Conservation (phyloP, 345 rosid genomes). For the Triadica sebifera region DNA sequence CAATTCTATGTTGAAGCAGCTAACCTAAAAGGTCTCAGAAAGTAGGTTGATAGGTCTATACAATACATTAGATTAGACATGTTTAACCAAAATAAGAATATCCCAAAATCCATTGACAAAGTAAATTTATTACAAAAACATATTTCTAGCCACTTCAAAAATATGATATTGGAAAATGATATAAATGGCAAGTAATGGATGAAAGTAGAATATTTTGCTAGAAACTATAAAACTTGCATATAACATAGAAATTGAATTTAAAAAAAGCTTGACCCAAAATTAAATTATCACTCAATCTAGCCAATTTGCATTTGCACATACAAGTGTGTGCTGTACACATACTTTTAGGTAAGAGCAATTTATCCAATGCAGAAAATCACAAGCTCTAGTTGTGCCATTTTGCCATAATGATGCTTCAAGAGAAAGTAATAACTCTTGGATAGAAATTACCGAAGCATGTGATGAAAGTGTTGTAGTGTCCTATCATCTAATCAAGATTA, state of each 20-base stretch:
- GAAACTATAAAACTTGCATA: neutral
- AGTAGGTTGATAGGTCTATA: neutral
- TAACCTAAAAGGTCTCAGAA: neutral
- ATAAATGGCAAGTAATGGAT: neutral
- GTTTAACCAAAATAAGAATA: neutral
- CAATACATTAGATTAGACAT: too few species aligned
- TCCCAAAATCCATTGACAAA: neutral
- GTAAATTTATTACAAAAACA: neutral
- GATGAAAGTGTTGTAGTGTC: constrained; percentile 41
- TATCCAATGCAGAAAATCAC: neutral
- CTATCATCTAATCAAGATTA: too few species aligned
- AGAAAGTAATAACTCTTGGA: neutral
- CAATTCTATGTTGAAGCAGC: neutral
- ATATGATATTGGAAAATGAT: neutral
- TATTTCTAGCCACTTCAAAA: neutral
- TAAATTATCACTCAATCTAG: neutral
- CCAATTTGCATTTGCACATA: neutral
- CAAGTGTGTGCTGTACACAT: neutral
- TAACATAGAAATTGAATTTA: neutral
- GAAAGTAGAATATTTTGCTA: neutral
- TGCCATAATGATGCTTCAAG: neutral
- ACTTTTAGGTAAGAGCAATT: neutral
- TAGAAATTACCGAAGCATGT: constrained; percentile 37
- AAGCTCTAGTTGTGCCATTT: neutral
- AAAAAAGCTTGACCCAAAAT: neutral